These are phyloP conservation scores for Salinomyces thailandicus DNA, from an alignment of 2,329 filamentous ascomycete genomes.

Conservation along the genomic window DNA sequence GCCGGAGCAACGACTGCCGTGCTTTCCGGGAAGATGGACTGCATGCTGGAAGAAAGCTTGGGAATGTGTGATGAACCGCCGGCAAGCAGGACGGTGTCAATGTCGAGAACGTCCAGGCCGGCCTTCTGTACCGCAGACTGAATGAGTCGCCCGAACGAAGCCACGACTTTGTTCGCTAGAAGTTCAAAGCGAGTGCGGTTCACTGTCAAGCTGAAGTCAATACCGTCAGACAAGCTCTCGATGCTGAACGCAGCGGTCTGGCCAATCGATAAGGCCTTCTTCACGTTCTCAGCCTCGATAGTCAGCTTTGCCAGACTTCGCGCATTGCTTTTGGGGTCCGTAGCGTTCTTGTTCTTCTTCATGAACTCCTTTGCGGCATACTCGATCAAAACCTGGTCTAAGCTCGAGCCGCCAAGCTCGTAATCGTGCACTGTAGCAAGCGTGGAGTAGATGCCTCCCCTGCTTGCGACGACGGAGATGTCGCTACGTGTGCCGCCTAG, in stretches of 20 bases:
- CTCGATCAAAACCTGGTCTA: slow-evolving; percentile 87
- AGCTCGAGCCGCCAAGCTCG: slow-evolving; percentile 72
- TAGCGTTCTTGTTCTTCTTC: slow-evolving; percentile 73
- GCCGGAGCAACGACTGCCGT: slow-evolving; percentile 75
- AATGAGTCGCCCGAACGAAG: slow-evolving; percentile 76
- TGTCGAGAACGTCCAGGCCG: slow-evolving; percentile 78
- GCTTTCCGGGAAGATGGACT: slow-evolving; percentile 66
- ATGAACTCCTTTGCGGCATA: slow-evolving; percentile 98
- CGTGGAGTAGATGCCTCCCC: slow-evolving; percentile 92
- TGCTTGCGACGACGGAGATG: slow-evolving; percentile 77
- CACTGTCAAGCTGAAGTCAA: slow-evolving; percentile 84
- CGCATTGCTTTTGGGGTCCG: slow-evolving; percentile 70
- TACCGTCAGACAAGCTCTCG: slow-evolving; percentile 77
- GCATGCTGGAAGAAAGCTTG: slow-evolving; percentile 74
- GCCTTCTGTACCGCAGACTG: slow-evolving; percentile 85
- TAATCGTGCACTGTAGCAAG: slow-evolving; percentile 92
- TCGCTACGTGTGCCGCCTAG: slow-evolving; percentile 88
- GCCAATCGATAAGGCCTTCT: slow-evolving; percentile 83
- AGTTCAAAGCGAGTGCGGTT: slow-evolving; percentile 92
- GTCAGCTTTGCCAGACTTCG: slow-evolving; percentile 84
- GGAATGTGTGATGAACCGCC: slow-evolving; percentile 91
- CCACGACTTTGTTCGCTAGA: slow-evolving; percentile 73
- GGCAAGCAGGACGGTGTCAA: slow-evolving; percentile 88
- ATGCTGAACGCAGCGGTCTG: slow-evolving; percentile 85
- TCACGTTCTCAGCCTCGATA: slow-evolving; percentile 79